Evolutionary conservation across 306 rosid species (phyloP).

Genomic region (Prunus fruticosa): DNA sequence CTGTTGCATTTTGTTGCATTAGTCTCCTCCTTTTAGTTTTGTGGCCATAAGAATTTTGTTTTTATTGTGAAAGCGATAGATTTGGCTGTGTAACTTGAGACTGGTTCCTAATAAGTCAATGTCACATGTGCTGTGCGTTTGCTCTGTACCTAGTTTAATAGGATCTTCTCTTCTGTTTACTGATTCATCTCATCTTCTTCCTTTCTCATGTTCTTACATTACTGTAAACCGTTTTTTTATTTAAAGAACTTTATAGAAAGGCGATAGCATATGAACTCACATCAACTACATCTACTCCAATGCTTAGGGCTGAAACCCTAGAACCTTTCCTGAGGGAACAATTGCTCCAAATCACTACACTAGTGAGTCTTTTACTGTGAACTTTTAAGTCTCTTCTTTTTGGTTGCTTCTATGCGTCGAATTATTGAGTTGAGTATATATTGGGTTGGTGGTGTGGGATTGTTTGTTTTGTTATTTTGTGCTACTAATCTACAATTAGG

Average conservation of each 20-base stretch:
- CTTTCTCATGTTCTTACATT: not conserved
- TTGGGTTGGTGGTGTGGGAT: not conserved
- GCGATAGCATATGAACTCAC: too few relatives aligned
- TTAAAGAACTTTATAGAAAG: too few relatives aligned
- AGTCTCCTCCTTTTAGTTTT: not conserved
- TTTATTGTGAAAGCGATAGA: not conserved
- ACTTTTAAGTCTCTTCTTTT: not conserved
- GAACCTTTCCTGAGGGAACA: accelerated
- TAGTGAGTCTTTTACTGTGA: too few relatives aligned
- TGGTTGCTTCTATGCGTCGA: not conserved
- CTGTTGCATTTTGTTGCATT: not conserved
- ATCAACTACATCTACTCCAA: too few relatives aligned
- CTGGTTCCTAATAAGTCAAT: not conserved
- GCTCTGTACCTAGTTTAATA: not conserved
- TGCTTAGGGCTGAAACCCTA: accelerated
- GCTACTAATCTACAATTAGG: not conserved
- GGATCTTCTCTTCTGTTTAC: not conserved
- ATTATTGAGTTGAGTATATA: not conserved
- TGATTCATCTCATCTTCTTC: not conserved
- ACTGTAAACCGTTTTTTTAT: too few relatives aligned
- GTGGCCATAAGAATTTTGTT: not conserved
- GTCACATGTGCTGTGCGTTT: not conserved
- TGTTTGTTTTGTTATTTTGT: not conserved
- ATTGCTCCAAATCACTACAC: too few relatives aligned
- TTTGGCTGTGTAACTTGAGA: not conserved